Conservation (phyloP, 2,329 filamentous ascomycete genomes). For the Monosporascus sp. region DNA sequence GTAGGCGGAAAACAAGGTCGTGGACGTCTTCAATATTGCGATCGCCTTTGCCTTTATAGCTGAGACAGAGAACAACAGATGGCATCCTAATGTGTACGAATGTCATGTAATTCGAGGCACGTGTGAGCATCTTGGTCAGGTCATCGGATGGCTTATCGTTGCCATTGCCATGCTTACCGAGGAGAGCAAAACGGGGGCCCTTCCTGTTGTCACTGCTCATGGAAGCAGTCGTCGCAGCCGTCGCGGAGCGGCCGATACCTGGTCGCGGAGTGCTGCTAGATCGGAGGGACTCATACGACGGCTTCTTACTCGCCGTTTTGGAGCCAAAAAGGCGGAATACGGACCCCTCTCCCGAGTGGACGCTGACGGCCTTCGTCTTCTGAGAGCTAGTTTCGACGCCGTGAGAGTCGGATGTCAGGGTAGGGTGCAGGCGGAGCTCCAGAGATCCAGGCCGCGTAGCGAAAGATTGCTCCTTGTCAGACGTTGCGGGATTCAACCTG, state of each 20-base stretch:
- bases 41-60: slow-evolving; percentile 93
- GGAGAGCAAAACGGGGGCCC: slow-evolving; percentile 50
- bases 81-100: slow-evolving; percentile 93
- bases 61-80: slow-evolving; percentile 89
- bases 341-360: slow-evolving; percentile 42
- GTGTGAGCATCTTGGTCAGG: slow-evolving; percentile 90
- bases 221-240: slow-evolving; percentile 38
- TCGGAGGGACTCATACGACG: slow-evolving; percentile 52
- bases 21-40: slow-evolving; percentile 96
- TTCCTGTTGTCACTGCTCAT: slow-evolving; percentile 39
- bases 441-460: slow-evolving; percentile 66
- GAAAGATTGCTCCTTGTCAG: slow-evolving; percentile 48
- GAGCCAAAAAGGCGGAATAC: slow-evolving; percentile 49
- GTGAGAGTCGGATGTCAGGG: slow-evolving; percentile 56
- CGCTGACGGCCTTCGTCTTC: slow-evolving; percentile 44
- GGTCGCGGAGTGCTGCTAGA: slow-evolving; percentile 35
- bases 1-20: slow-evolving; percentile 94
- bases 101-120: slow-evolving; percentile 96
- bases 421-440: slow-evolving; percentile 78
- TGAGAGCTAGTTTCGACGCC: slow-evolving; percentile 24
- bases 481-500: slow-evolving; percentile 30
- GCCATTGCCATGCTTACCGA: slow-evolving; percentile 41
- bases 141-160: slow-evolving; percentile 74
- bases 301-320: slow-evolving; percentile 45
- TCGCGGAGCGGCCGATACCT: slow-evolving; percentile 41